Percentiles rank a stretch among this genome's conserved stretches.
phyloP scores from a whole-genome alignment of 306 rosid species.

The Prinsepia uniflora region DNA sequence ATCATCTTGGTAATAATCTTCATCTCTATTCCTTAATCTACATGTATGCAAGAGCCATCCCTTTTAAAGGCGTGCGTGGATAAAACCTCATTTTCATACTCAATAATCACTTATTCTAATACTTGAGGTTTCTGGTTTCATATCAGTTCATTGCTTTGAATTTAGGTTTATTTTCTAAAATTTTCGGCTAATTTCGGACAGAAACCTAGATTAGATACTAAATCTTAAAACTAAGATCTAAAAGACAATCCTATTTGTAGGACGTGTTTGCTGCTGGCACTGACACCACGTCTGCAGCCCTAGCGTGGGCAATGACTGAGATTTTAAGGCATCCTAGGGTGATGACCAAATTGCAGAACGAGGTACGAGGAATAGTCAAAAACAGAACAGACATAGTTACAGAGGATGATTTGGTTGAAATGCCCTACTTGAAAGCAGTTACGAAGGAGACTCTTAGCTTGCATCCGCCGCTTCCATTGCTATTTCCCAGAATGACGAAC shows the following conservation, averaged over 20 bases:
- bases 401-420: conserved; percentile 6
- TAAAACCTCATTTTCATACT: too few relatives aligned
- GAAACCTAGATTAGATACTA: not conserved
- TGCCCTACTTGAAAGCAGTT: conserved; percentile 31
- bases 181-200: not conserved
- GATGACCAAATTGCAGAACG: conserved; percentile 12
- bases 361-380: not conserved
- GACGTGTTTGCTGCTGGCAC: conserved; percentile 16
- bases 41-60: not conserved
- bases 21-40: not conserved
- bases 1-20: conserved; percentile 32
- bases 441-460: conserved; percentile 27
- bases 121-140: too few relatives aligned
- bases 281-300: conserved; percentile 5
- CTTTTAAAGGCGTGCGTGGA: too few relatives aligned
- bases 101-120: too few relatives aligned
- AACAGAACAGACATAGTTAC: not conserved
- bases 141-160: too few relatives aligned
- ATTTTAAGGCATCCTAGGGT: conserved; percentile 17
- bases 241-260: not conserved
- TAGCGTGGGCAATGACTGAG: conserved; percentile 22
- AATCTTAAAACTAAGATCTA: too few relatives aligned
- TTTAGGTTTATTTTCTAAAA: too few relatives aligned
- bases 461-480: conserved; percentile 13
- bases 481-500: not conserved